phyloP scores from a whole-genome alignment of 805 yeast species.

The Priceomyces fermenticarens region DNA sequence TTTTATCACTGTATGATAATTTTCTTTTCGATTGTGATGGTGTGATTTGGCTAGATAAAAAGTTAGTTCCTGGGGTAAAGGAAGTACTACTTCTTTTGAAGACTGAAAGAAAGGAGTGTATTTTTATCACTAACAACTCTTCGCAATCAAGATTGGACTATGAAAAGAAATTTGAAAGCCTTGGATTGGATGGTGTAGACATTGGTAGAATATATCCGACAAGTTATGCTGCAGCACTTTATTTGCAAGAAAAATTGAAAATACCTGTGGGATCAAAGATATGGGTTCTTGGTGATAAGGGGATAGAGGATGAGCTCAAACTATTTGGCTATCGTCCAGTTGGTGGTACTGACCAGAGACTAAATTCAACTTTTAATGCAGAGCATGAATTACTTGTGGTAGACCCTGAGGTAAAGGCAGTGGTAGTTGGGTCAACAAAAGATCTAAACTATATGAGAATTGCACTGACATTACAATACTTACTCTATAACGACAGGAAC shows the following conservation, averaged over 20 bases:
- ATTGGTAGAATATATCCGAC: constrained; percentile 34
- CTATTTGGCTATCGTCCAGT: constrained; percentile 31
- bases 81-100: constrained; percentile 22
- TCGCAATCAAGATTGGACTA: constrained; percentile 33
- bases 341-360: constrained; percentile 31
- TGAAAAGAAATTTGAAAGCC: constrained; percentile 25
- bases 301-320: constrained; percentile 33
- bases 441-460: constrained; percentile 35
- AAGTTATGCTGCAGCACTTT: constrained; percentile 33
- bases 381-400: constrained; percentile 24
- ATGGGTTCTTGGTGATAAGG: constrained; percentile 41
- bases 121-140: constrained; percentile 39
- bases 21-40: constrained; percentile 44
- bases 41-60: constrained; percentile 38
- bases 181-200: constrained; percentile 27
- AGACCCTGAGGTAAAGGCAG: constrained; percentile 38
- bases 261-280: constrained; percentile 30
- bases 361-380: constrained; percentile 24
- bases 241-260: constrained; percentile 19
- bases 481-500: constrained; percentile 25
- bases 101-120: constrained; percentile 22
- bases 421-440: constrained; percentile 39
- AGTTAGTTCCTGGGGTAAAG: constrained; percentile 30
- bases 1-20: constrained; percentile 31
- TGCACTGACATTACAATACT: constrained; percentile 35